A percentile compares a stretch with the other conserved stretches of the same genome.
phyloP scores from a whole-genome alignment of 805 yeast genomes.

The Candida maesae region DNA sequence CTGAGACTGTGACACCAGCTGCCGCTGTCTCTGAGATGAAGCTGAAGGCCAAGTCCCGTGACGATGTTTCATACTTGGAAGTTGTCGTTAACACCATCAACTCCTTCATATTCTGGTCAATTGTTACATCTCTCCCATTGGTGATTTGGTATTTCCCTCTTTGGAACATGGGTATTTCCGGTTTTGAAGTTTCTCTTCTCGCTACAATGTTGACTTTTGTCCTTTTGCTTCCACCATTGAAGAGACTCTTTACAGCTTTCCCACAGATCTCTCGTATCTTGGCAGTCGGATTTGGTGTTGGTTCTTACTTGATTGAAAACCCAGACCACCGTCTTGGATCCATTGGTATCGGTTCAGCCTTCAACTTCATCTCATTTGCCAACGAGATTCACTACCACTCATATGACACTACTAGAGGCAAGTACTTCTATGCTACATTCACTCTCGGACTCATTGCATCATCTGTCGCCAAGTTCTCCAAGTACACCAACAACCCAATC shows the following conservation, averaged over 20 bases:
- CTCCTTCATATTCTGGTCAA: slow-evolving; percentile 82
- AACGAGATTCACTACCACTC: slow-evolving; percentile 29
- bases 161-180: slow-evolving; percentile 97
- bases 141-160: slow-evolving; percentile 96
- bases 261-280: slow-evolving; percentile 55
- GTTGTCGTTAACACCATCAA: slow-evolving; percentile 50
- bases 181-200: slow-evolving; percentile 75
- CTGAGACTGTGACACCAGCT: slow-evolving; percentile 8
- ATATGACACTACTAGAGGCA: slow-evolving; percentile 20
- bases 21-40: neutral
- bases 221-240: slow-evolving; percentile 43
- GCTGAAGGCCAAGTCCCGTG: slow-evolving; percentile 22
- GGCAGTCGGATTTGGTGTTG: slow-evolving; percentile 65
- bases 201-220: slow-evolving; percentile 57
- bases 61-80: slow-evolving; percentile 31
- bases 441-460: slow-evolving; percentile 70
- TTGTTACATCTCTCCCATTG: slow-evolving; percentile 72
- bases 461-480: slow-evolving; percentile 68
- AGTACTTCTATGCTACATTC: slow-evolving; percentile 46
- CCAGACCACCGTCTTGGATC: slow-evolving; percentile 70
- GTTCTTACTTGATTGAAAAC: slow-evolving; percentile 61
- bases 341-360: slow-evolving; percentile 62
- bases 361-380: slow-evolving; percentile 56
- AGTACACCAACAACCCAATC: slow-evolving; percentile 84
- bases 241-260: slow-evolving; percentile 33